Conservation (phyloP, 1,139 yeast species). For the Yamadazyma aaseri region DNA sequence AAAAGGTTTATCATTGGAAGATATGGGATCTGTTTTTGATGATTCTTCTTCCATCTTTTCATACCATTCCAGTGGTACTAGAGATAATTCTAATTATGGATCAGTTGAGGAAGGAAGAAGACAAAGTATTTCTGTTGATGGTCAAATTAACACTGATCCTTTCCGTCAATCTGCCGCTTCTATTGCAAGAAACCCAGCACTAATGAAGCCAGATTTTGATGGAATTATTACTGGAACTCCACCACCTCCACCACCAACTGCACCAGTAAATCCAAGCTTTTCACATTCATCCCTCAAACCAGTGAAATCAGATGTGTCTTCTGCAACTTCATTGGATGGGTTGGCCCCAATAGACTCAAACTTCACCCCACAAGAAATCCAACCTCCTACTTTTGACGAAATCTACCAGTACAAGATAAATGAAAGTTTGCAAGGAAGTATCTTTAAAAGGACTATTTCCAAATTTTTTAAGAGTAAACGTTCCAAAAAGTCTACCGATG, state of each 20-base stretch:
- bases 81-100: slow-evolving; percentile 18
- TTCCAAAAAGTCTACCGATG: slow-evolving; percentile 13
- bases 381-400: slow-evolving; percentile 38
- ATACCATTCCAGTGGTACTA: slow-evolving; percentile 31
- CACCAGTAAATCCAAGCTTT: slow-evolving; percentile 8
- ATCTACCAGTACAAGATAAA: slow-evolving; percentile 28
- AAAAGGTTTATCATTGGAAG: slow-evolving; percentile 52
- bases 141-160: slow-evolving; percentile 18
- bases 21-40: slow-evolving; percentile 53
- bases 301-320: slow-evolving; percentile 24
- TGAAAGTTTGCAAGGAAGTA: slow-evolving; percentile 17
- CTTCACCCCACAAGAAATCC: slow-evolving; percentile 35
- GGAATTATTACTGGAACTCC: slow-evolving; percentile 33
- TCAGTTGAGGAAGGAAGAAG: slow-evolving; percentile 21
- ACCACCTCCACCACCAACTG: slow-evolving; percentile 17
- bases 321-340: slow-evolving; percentile 22
- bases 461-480: slow-evolving; percentile 10
- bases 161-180: slow-evolving; percentile 37
- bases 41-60: slow-evolving; percentile 46
- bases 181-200: slow-evolving; percentile 38
- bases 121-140: slow-evolving; percentile 19
- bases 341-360: slow-evolving; percentile 19
- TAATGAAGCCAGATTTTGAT: slow-evolving; percentile 31
- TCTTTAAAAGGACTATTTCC: slow-evolving; percentile 6
- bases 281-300: slow-evolving; percentile 18